Evolutionary conservation across 2,329 filamentous ascomycete species (phyloP), one percentile per base, ranked within the genome.

Genomic region (Cercospora beticola): DNA sequence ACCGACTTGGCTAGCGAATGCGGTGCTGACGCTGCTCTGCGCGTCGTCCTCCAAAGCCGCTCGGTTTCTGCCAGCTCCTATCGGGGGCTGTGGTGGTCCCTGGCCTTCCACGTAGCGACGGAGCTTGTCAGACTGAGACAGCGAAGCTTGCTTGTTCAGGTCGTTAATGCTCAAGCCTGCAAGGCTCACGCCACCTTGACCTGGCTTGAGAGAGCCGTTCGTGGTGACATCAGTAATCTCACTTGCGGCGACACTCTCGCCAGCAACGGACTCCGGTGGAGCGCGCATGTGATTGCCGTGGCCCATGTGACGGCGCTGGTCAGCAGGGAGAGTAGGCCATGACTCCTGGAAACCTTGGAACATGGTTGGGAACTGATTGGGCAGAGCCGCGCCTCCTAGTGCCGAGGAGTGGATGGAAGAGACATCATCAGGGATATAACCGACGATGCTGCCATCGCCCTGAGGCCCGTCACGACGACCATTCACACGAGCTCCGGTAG

Each of bases 391-490:
- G 43, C 93, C 93, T 65, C 93, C 93, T 62, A 98, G 88, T 0
- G 93, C 90, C 56, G 93, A 97, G 43, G 94, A 97, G 80, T 98
- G 94, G 57, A 99, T 91, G 2, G 94, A 97, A 8, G 94, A 98
- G 49, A 97, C 93, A 79, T 99, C 95, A 76, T 99, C 95, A 2
- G 94, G 93, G 69, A 99, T 97, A 79, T 97, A 98, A 16, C 94
- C 95, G 75, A 97, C 86, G 78, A 97, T 92, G 3, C 94, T 98
- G 54, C 92, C 92, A 18, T 91, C 89, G 65, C 89, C 82, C 58
- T 81, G 81, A 43, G 76, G 77, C 64, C 80, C 84, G 36, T 82
- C 81, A 36, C 82, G 83, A 65, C 85, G 84, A 70, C 84, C 85
- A 67, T 85, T 86, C 72, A 81, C 80, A 77, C 74, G 74, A 75